Evolutionary conservation across 495 filamentous ascomycete species (phyloP).

Genomic region (Penicillium bovifimosum): DNA sequence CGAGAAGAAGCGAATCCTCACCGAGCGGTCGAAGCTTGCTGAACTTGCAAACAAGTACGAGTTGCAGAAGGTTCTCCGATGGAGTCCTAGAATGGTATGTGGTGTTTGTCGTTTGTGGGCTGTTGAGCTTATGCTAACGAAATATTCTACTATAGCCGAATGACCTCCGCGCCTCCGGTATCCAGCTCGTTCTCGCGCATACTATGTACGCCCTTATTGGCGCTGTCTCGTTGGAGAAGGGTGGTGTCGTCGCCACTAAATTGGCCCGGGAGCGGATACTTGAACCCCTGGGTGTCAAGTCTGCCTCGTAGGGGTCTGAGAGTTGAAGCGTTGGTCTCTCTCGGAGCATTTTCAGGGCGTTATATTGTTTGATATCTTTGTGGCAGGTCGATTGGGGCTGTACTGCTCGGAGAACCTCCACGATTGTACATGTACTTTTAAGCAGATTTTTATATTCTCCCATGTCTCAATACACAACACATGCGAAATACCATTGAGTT

Average conservation of each 20-base stretch:
- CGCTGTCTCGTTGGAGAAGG: constrained; percentile 78
- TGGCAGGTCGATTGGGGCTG: constrained; percentile 6
- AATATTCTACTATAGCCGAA: constrained; percentile 48
- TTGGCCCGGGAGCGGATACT: constrained; percentile 75
- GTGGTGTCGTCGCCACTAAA: constrained; percentile 69
- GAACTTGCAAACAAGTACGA: constrained; percentile 64
- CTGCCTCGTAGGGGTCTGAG: constrained; percentile 19
- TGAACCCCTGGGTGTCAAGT: constrained; percentile 42
- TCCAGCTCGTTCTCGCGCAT: constrained; percentile 64
- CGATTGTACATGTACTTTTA: constrained; percentile 32
- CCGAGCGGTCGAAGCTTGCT: constrained; percentile 55
- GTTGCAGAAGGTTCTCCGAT: constrained; percentile 68
- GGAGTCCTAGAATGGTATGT: constrained; percentile 73
- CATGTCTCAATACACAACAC: constrained; percentile 3
- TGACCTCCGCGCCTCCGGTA: constrained; percentile 65
- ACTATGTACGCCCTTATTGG: constrained; percentile 81
- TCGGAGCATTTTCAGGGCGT: constrained; percentile 42
- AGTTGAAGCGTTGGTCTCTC: constrained; percentile 21
- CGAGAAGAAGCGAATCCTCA: constrained; percentile 49
- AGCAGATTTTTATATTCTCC: constrained; percentile 8
- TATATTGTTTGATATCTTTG: constrained; percentile 23
- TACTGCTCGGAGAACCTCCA: constrained; percentile 6
- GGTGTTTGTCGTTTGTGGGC: background rate
- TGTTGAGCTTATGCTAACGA: background rate
- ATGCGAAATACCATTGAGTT: constrained; percentile 5